Conservation (phyloP, 257 asterid species). For the Hygrophila difformis region DNA sequence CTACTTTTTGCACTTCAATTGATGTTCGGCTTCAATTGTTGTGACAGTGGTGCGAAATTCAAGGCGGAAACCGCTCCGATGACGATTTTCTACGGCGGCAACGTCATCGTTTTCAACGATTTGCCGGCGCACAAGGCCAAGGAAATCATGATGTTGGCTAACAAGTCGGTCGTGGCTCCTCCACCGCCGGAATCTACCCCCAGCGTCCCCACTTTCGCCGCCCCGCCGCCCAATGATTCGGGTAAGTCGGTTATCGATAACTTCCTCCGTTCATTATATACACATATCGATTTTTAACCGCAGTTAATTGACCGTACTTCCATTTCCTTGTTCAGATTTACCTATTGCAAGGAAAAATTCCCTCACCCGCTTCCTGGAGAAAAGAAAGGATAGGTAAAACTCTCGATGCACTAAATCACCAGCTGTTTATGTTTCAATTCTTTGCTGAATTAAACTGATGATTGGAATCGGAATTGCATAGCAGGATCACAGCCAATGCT, state of each 20-base stretch:
- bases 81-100: conserved; percentile 9
- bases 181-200: conserved; percentile 26
- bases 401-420: background rate
- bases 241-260: conserved; percentile 15
- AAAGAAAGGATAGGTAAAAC: conserved; percentile 48
- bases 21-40: background rate
- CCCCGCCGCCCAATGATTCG: conserved; percentile 22
- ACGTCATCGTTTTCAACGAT: conserved; percentile 18
- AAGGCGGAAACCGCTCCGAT: conserved; percentile 16
- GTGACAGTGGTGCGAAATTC: conserved; percentile 10
- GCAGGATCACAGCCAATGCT: conserved; percentile 38
- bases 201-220: conserved; percentile 15
- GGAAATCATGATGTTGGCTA: conserved; percentile 21
- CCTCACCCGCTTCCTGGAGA: conserved; percentile 52
- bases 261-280: background rate
- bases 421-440: background rate
- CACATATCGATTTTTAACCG: too few species aligned
- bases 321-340: conserved; percentile 25
- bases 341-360: conserved; percentile 64
- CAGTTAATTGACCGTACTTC: background rate
- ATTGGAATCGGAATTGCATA: background rate
- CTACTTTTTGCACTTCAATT: background rate
- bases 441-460: background rate
- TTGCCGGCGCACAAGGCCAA: conserved; percentile 21
- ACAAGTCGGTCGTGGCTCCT: conserved; percentile 3